phyloP scores from a whole-genome alignment of 495 filamentous ascomycete species.

The Podospora pseudocomata region DNA sequence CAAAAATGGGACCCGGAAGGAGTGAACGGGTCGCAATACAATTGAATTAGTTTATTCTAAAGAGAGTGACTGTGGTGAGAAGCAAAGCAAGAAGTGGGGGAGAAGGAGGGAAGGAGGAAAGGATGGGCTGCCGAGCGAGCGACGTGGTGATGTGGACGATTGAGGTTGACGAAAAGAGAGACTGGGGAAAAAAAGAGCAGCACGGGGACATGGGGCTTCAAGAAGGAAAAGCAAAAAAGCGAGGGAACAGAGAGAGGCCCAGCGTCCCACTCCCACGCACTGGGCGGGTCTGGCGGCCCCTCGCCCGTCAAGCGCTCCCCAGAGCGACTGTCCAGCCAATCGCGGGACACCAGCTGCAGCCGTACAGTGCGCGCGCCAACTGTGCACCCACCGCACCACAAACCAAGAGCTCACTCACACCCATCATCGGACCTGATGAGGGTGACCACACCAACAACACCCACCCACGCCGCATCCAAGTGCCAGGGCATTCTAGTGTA shows the following conservation, averaged over 20 bases:
- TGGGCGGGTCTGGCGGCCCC: conserved; percentile 18
- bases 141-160: conserved; percentile 33
- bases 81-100: conserved; percentile 34
- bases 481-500: neutral
- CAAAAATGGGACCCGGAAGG: conserved; percentile 37
- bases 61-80: conserved; percentile 45
- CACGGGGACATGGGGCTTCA: conserved; percentile 34
- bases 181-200: conserved; percentile 29
- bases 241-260: conserved; percentile 23
- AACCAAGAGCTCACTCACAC: too few species aligned
- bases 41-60: conserved; percentile 32
- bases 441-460: neutral
- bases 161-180: conserved; percentile 34
- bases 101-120: conserved; percentile 24
- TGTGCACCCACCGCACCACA: conserved; percentile 5
- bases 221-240: conserved; percentile 31
- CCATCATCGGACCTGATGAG: neutral
- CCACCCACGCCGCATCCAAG: neutral
- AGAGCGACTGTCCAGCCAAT: conserved; percentile 13
- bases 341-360: neutral
- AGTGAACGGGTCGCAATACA: conserved; percentile 32
- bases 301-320: conserved; percentile 12
- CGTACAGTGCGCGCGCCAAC: conserved; percentile 11
- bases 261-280: conserved; percentile 17
- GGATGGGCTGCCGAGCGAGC: conserved; percentile 26